Base-by-base conservation (phyloP, 1,284 basidiomycete species). In the Ceratobasidium sp. region DNA sequence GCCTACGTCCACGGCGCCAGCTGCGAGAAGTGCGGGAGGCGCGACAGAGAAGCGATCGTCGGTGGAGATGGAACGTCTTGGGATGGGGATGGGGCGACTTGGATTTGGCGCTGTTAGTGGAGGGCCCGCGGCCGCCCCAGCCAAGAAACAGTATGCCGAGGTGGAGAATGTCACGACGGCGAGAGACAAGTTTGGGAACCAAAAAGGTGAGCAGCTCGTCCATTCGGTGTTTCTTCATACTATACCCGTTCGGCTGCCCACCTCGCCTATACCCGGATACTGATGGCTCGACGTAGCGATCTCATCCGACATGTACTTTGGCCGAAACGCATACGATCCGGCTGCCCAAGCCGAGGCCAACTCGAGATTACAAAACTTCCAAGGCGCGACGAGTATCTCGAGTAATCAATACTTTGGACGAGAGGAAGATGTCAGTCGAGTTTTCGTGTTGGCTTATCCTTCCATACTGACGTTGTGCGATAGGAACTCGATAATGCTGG, bases 261-360 rank as follows among this genome's bases (percentile, higher is more conserved):
- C 48, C 18, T 23, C 23, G 2, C 10, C 30, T 18, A 30, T 53
- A 16, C 21, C 10, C 21, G 8, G 9, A 6, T 52, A 52, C 8
- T 55, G 16, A 34, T 30, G 36, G 6, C 9, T 39, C 46, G 32
- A 21, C 18, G 30, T 73, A 83, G 93, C 87, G 60, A 98, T 99
- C 80, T 97, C 95, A 3, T 97, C 94, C 1, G 97, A 99, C 80
- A 96, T 97, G 92, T 98, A 94, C 85, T 98, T 98, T 81, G 93
- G 92, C 45, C 88, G 97, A 34, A 92, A 93, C 69, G 81, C 88
- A 21, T 98, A 98, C 82, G 97, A 99, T 80, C 88, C 94, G 0
- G 79, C 82, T 52, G 85, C 89, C 3, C 80, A 87, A 39, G 81
- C 84, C 48, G 95, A 98, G 81, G 94, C 96, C 1, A 92, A 95